Percentiles rank a stretch among this genome's conserved stretches.
Evolutionary conservation across 202 grass and related monocot species (phyloP).

Genomic region (Carex sylvatica): DNA sequence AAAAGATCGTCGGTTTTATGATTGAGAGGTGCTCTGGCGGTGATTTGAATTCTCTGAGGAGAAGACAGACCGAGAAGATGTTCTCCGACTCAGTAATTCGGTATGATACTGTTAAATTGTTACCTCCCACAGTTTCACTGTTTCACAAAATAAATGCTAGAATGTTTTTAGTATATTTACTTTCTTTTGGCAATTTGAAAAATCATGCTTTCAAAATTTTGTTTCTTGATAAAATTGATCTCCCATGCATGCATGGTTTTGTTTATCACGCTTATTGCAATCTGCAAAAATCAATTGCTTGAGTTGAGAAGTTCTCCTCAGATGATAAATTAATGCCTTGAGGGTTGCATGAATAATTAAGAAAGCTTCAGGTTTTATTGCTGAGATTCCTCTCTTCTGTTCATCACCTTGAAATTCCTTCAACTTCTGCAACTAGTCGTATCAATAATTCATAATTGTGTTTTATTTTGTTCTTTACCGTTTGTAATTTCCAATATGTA

Average conservation of each 20-base stretch:
- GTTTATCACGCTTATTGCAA: neutral
- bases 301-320: neutral
- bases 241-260: no score
- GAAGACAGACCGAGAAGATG: conserved; percentile 93
- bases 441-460: neutral
- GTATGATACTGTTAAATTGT: conserved; percentile 25
- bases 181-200: neutral
- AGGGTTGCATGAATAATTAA: neutral
- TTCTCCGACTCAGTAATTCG: conserved; percentile 92
- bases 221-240: neutral
- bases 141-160: neutral
- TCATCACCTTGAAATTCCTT: neutral
- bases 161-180: neutral
- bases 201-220: neutral
- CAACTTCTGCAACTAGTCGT: neutral
- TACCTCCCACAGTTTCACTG: neutral
- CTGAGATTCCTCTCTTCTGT: neutral
- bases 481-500: neutral
- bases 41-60: conserved; percentile 74
- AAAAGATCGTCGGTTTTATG: conserved; percentile 75
- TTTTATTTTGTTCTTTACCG: neutral
- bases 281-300: neutral
- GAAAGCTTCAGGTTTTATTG: neutral
- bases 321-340: neutral
- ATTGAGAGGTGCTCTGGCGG: conserved; percentile 86